Conservation (phyloP, 2,329 filamentous ascomycete species). For the Clonostachys chloroleuca region DNA sequence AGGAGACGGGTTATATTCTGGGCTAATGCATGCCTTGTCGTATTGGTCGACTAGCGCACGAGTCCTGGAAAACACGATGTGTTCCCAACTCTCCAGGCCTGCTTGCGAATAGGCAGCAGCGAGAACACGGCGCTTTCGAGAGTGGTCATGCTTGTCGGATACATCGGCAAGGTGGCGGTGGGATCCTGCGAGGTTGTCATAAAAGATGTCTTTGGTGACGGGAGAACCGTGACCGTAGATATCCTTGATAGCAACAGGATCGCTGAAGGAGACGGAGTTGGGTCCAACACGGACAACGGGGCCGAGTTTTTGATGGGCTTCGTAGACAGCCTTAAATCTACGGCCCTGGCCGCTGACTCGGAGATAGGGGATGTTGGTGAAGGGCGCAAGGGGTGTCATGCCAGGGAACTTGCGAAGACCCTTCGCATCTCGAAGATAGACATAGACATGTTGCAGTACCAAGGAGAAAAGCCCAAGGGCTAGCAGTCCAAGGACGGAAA, state of each 20-base stretch:
- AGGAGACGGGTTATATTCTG: background rate
- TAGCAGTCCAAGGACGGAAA: background rate
- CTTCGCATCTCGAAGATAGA: constrained; percentile 40
- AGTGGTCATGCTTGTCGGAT: constrained; percentile 44
- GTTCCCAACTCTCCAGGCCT: constrained; percentile 1
- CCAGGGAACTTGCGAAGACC: constrained; percentile 41
- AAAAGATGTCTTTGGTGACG: constrained; percentile 44
- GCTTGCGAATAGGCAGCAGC: constrained; percentile 26
- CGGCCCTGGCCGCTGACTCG: constrained; percentile 30
- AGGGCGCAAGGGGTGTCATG: constrained; percentile 32
- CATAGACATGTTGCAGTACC: constrained; percentile 6
- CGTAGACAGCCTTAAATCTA: background rate
- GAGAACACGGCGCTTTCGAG: constrained; percentile 43
- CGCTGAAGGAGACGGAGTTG: constrained; percentile 15
- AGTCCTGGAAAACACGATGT: constrained; percentile 1
- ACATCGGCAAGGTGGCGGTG: constrained; percentile 49
- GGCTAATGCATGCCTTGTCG: background rate
- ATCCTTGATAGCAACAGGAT: constrained; percentile 16
- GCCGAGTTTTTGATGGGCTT: constrained; percentile 21
- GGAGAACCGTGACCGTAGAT: constrained; percentile 40
- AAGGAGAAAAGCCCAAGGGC: background rate
- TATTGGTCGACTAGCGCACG: background rate
- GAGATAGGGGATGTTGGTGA: constrained; percentile 41
- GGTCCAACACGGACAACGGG: constrained; percentile 19
- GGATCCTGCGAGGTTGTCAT: constrained; percentile 35